Evolutionary conservation across 345 rosid genomes (phyloP).

Genomic region (Salix exigua): DNA sequence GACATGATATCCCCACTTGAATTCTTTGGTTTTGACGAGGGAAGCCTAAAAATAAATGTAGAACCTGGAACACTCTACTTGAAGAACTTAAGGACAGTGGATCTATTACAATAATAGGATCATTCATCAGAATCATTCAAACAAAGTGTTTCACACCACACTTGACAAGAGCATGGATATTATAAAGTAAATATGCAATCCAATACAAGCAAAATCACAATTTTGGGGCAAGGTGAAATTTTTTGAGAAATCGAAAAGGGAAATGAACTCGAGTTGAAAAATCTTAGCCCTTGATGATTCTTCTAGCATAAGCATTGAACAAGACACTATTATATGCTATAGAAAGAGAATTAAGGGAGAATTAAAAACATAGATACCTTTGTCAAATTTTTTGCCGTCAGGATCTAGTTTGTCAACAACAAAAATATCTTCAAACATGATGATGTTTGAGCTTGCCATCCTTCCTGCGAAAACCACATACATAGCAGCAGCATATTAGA

Average conservation of each 20-base stretch:
- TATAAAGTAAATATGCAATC: not conserved
- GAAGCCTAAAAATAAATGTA: not conserved
- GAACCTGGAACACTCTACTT: not conserved
- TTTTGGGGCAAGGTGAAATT: not conserved
- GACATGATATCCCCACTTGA: not conserved
- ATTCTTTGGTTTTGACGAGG: not conserved
- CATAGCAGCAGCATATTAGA: not conserved
- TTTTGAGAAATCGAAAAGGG: not conserved
- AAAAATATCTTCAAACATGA: slow-evolving; percentile 4
- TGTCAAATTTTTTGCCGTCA: not conserved
- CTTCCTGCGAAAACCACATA: not conserved
- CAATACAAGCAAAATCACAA: not conserved
- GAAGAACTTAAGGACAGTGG: not conserved
- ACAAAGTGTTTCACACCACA: not conserved
- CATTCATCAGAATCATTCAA: not conserved
- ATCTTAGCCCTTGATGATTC: not conserved
- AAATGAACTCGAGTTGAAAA: not conserved
- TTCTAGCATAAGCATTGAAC: not conserved
- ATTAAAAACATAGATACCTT: not conserved
- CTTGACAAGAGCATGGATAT: not conserved
- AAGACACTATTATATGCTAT: not conserved
- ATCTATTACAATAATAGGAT: not conserved
- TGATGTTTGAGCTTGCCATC: not conserved
- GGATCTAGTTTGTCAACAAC: slow-evolving; percentile 1
- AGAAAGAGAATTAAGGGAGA: not conserved